Base-by-base conservation (phyloP, 768 basidiomycete species). In the Macrolepiota dolichaula region DNA sequence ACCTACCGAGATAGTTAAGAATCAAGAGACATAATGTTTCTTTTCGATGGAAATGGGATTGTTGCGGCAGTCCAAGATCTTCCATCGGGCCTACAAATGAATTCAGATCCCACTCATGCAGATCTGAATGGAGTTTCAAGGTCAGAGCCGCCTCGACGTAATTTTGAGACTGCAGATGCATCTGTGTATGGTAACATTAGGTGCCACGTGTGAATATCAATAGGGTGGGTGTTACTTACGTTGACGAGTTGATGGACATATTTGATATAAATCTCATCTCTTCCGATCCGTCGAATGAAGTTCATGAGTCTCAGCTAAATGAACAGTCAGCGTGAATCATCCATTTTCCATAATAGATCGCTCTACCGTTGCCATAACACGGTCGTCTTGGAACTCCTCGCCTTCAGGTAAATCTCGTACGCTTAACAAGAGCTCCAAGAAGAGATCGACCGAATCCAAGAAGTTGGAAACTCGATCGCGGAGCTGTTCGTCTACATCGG, bases 241-340 rank as follows among this genome's bases (percentile, higher is more conserved):
- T 93, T 91, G 54, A 96, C 93, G 25, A 97, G 86, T 69, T 96
- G 93, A 69, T 97, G 94, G 24, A 96, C 91, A 71, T 96, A 96
- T 82, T 95, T 93, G 73, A 96, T 91, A 68, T 95, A 96, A 62
- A 97, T 94, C 69, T 96, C 94, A 68, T 93, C 89, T 12, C 95
- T 81, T 17, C 94, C 94, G 59, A 96, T 95, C 17, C 91, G 84
- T 17, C 93, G 84, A 65, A 96, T 94, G 72, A 96, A 97, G 71
- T 94, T 93, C 89, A 97, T 94, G 62, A 97, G 77, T 36, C 92
- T 84, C 63, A 96, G 78, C 91, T 92, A 62, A 36, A 59, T 52
- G 37, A 27, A 55, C n/a, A 68, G 61, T 67, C 36, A 64, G 53
- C 50, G 49, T 70, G 15, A 65, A 60, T 35, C 50, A 54, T 1